Base-by-base conservation (phyloP, 1,284 basidiomycete genomes). In the Fistulina hepatica region DNA sequence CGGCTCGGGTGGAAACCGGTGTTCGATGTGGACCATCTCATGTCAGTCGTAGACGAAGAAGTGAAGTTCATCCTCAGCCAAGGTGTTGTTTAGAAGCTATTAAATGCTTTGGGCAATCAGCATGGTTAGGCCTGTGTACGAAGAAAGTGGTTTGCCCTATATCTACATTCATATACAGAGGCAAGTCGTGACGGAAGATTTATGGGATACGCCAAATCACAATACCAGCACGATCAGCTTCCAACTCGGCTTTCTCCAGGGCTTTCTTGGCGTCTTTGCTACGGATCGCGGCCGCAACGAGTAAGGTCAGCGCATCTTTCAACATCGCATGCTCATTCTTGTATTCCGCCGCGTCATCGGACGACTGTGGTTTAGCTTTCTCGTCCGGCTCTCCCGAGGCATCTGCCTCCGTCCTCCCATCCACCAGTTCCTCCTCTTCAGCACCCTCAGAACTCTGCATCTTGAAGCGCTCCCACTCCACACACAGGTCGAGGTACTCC, bases 191-290 rank as follows among this genome's bases (percentile, higher is more conserved):
- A 10, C 20, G 15, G 11, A n/a, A 13, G 8, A 32, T 3, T 58
- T 52, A 76, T 10, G 69, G 71, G 37, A 80, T 76, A 32, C 74
- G 56, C 69, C 74, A 76, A 64, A 79, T 73, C 4, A 69, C 73
- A 43, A 76, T 69, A 1, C 71, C 73, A 40, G 66, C 63, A 26
- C 74, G 56, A 36, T 72, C 71, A 39, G 65, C 57, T 44, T 77
- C 73, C 2, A 78, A 51, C 44, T 73, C 69, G n/a, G n/a, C n/a
- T n/a, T n/a, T n/a, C n/a, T n/a, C n/a, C n/a, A n/a, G n/a, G n/a
- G n/a, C n/a, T 40, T 73, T 64, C 57, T 60, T 68, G 7, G 69
- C 75, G 44, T 69, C 63, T 48, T 70, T 70, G 52, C 71, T 74
- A 44, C 68, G 57, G 20, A 77, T 58, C 8, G 73, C 71, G 21